phyloP scores from a whole-genome alignment of 768 basidiomycete species.

The Pulveroboletus sp. region DNA sequence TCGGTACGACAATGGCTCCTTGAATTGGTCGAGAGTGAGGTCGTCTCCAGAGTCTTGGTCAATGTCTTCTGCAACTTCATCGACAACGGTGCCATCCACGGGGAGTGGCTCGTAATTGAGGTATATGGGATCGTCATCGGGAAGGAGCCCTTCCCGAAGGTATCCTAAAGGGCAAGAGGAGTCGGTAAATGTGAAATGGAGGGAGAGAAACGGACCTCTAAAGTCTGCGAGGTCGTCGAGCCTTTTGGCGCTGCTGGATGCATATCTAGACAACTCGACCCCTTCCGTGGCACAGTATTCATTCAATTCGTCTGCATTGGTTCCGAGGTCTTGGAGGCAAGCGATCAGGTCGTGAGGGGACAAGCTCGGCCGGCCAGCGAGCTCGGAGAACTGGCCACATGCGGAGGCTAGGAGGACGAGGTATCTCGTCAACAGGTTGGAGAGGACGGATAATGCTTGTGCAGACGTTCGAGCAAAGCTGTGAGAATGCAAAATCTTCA shows the following conservation, averaged over 20 bases:
- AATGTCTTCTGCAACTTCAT: slow-evolving; percentile 27
- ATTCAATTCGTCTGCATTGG: slow-evolving; percentile 62
- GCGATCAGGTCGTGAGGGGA: slow-evolving; percentile 56
- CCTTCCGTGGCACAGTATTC: slow-evolving; percentile 68
- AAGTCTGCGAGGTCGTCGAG: slow-evolving; percentile 72
- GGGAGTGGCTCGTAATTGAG: slow-evolving; percentile 44
- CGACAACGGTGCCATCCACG: slow-evolving; percentile 26
- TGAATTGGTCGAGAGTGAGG: slow-evolving; percentile 21
- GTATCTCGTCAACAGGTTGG: slow-evolving; percentile 75
- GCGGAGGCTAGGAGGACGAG: slow-evolving; percentile 60
- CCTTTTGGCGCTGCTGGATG: slow-evolving; percentile 56
- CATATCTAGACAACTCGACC: slow-evolving; percentile 64
- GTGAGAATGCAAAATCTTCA: slow-evolving; percentile 73
- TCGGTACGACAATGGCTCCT: slow-evolving; percentile 28
- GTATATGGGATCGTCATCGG: slow-evolving; percentile 52
- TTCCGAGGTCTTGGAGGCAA: slow-evolving; percentile 73
- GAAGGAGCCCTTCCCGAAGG: slow-evolving; percentile 54
- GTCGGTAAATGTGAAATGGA: not conserved
- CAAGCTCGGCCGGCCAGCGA: slow-evolving; percentile 62
- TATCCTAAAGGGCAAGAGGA: slow-evolving; percentile 46
- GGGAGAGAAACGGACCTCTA: slow-evolving; percentile 48
- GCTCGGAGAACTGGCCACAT: slow-evolving; percentile 69
- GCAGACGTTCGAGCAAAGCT: slow-evolving; percentile 73
- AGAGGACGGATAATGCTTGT: slow-evolving; percentile 65
- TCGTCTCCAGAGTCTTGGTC: no score